Conservation (phyloP, 352 stramenopile genomes). For the Phytophthora capsici region DNA sequence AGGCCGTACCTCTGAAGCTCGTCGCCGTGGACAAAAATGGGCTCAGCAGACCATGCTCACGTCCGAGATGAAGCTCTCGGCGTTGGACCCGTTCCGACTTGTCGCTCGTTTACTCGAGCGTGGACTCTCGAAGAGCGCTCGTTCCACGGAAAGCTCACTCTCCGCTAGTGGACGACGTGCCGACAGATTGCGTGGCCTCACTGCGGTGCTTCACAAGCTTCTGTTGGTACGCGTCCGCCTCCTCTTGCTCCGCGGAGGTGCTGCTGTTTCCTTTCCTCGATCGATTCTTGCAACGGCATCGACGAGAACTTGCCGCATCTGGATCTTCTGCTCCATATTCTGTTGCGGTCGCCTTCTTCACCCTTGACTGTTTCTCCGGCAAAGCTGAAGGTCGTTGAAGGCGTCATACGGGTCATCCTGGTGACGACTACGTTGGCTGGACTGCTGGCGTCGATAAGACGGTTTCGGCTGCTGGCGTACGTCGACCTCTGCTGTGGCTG, state of each 20-base stretch:
- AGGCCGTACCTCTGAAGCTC: conserved; percentile 37
- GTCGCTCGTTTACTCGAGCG: conserved; percentile 20
- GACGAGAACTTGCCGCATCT: conserved; percentile 55
- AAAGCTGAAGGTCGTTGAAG: conserved; percentile 86
- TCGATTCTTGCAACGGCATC: conserved; percentile 28
- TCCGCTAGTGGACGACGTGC: conserved; percentile 25
- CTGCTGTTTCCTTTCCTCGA: conserved; percentile 23
- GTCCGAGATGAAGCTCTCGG: conserved; percentile 57
- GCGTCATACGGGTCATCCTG: conserved; percentile 61
- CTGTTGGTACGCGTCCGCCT: conserved; percentile 24
- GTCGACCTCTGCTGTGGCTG: neutral
- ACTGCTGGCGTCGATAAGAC: conserved; percentile 12
- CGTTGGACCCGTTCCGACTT: conserved; percentile 25
- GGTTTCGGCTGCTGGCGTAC: conserved; percentile 15
- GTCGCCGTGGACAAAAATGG: conserved; percentile 43
- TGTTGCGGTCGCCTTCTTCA: conserved; percentile 48
- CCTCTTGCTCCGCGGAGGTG: conserved; percentile 15
- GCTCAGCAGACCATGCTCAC: conserved; percentile 41
- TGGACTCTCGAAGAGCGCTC: conserved; percentile 31
- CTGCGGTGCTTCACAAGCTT: conserved; percentile 40
- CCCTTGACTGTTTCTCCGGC: conserved; percentile 50
- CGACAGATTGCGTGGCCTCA: conserved; percentile 37
- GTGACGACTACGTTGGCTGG: conserved; percentile 17
- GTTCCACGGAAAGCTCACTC: conserved; percentile 33
- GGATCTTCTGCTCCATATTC: conserved; percentile 40